Percentiles rank a stretch among this genome's conserved stretches.
Conservation (phyloP, 2,329 filamentous ascomycete species). For the Sporothrix pseudoabietina region DNA sequence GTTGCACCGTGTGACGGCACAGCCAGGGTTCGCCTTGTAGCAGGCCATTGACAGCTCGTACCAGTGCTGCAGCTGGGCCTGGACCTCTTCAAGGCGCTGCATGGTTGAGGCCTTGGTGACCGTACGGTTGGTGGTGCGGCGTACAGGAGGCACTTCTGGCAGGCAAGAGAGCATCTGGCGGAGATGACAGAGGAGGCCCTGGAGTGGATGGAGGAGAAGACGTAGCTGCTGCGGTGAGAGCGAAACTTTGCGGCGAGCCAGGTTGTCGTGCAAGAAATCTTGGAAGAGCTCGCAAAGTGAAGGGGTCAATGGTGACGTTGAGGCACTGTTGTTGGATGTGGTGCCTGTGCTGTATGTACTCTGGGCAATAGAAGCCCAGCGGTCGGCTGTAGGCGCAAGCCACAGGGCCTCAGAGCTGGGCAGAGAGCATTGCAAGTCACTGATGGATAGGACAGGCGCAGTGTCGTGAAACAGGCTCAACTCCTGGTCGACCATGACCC, state of each 20-base stretch:
- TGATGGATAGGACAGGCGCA: slow-evolving; percentile 63
- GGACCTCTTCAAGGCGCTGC: slow-evolving; percentile 64
- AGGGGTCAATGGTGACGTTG: slow-evolving; percentile 51
- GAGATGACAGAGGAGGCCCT: slow-evolving; percentile 65
- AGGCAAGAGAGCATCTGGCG: slow-evolving; percentile 67
- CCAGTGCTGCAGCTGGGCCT: slow-evolving; percentile 66
- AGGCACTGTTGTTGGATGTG: slow-evolving; percentile 37
- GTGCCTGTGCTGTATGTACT: slow-evolving; percentile 55
- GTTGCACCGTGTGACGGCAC: slow-evolving; percentile 64
- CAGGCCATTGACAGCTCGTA: slow-evolving; percentile 63
- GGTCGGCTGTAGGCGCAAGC: slow-evolving; percentile 58
- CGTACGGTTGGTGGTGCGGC: slow-evolving; percentile 47
- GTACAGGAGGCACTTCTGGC: slow-evolving; percentile 53
- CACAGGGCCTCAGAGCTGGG: slow-evolving; percentile 64
- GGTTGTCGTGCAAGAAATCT: slow-evolving; percentile 66
- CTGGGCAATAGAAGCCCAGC: slow-evolving; percentile 63
- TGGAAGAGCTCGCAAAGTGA: slow-evolving; percentile 68
- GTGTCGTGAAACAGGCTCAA: slow-evolving; percentile 67
- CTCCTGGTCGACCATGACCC: slow-evolving; percentile 75
- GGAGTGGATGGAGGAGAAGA: slow-evolving; percentile 68
- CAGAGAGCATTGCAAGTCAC: slow-evolving; percentile 65
- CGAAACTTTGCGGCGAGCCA: slow-evolving; percentile 50
- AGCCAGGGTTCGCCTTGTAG: slow-evolving; percentile 57
- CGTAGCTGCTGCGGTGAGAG: slow-evolving; percentile 61
- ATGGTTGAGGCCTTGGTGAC: slow-evolving; percentile 63